Evolutionary conservation across 805 yeast genomes (phyloP), one percentile per base, ranked within the genome.

Genomic region (Millerago galiae): DNA sequence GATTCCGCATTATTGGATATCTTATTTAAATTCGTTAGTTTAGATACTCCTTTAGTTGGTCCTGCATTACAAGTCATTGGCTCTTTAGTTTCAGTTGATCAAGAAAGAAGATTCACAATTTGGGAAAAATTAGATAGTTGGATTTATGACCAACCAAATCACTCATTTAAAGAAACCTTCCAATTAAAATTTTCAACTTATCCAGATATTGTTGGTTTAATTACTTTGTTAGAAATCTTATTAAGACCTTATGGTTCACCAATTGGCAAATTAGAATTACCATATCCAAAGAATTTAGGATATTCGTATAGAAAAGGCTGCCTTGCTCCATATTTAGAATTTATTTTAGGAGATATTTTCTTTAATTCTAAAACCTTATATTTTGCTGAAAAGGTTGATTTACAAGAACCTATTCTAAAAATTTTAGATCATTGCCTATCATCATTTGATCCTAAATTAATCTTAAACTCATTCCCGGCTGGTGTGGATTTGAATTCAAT

Each of bases 321-420:
- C 2, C 61, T 88, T 6, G 77, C 89, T 77, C 88, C 93, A 3
- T 91, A 90, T 53, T 59, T 85, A 41, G 91, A 87, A 41, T 88
- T 77, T 52, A 58, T 89, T 12, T 55, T 84, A n/a, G 63, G 72
- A 11, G 84, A 83, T 34, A 76, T 89, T 0, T 77, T 89, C 49
- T 74, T 72, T 7, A 73, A 76, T 21, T 65, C 85, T 3, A 55
- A 63, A 2, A 60, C 68, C 8, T 58, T 75, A 5, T 56, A 57
- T 25, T 56, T 70, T 11, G 46, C 65, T 27, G 63, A 53, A 14
- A 60, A 55, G 36, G 50, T 65, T 24, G 58, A 68, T 2, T 51
- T 90, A 10, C 90, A 85, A 53, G 47, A 61, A 2, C 67, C 74
- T 1, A 68, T 86, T 21, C 55, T 88, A 33, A 60, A 68, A 2